These are phyloP conservation scores for Leccinum pachyderme DNA, from an alignment of 1,284 basidiomycete species.

Conservation along the genomic window DNA sequence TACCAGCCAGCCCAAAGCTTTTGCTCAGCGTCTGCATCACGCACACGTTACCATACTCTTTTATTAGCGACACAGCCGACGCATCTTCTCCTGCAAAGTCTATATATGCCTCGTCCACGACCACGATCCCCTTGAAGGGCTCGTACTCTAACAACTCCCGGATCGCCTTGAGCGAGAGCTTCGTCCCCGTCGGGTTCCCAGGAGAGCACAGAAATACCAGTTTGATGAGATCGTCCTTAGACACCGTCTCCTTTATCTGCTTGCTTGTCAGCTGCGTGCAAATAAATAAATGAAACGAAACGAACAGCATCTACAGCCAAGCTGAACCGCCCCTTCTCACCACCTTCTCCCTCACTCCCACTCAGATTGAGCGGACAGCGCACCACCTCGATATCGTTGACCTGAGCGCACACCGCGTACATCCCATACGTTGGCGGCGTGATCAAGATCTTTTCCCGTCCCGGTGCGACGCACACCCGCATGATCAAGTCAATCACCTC, in stretches of 20 bases:
- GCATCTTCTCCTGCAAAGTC: conserved; percentile 76
- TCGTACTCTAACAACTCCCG: conserved; percentile 77
- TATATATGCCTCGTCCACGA: conserved; percentile 98
- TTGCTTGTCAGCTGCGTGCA: background rate
- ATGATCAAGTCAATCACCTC: conserved; percentile 96
- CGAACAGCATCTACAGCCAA: conserved; percentile 74
- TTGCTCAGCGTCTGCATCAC: conserved; percentile 97
- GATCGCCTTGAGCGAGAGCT: conserved; percentile 74
- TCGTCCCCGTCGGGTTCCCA: conserved; percentile 94
- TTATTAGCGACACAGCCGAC: conserved; percentile 72
- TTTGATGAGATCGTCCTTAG: conserved; percentile 76
- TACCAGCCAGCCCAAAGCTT: conserved; percentile 93
- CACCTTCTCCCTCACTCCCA: conserved; percentile 59
- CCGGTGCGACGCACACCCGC: conserved; percentile 84
- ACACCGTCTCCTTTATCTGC: conserved; percentile 72
- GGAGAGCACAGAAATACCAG: conserved; percentile 96
- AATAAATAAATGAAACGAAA: conserved; percentile 9
- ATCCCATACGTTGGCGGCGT: conserved; percentile 98
- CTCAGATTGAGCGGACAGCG: conserved; percentile 75
- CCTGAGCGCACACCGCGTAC: conserved; percentile 93
- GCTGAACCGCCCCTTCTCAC: conserved; percentile 75
- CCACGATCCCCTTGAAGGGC: conserved; percentile 85
- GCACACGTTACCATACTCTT: conserved; percentile 85
- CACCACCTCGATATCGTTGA: conserved; percentile 89
- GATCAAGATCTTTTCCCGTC: conserved; percentile 76